phyloP scores from a whole-genome alignment of 768 basidiomycete species.

The Russula compacta region DNA sequence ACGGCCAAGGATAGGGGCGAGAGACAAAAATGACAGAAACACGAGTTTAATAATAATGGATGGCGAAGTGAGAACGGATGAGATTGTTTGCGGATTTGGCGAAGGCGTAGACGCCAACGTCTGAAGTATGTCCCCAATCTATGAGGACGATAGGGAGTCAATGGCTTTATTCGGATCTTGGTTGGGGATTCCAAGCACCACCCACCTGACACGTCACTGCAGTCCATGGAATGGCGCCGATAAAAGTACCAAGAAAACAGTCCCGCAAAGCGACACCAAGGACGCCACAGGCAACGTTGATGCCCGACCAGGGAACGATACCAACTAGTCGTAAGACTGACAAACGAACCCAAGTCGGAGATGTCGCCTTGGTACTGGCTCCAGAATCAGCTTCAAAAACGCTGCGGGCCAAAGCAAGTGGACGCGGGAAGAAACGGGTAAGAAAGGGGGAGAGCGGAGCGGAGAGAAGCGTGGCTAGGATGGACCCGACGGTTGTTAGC shows the following conservation, averaged over 20 bases:
- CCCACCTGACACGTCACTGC: conserved; percentile 83
- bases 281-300: conserved; percentile 94
- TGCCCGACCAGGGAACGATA: conserved; percentile 93
- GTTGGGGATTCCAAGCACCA: conserved; percentile 22
- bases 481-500: conserved; percentile 82
- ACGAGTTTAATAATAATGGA: conserved; percentile 77
- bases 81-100: conserved; percentile 67
- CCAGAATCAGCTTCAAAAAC: conserved; percentile 66
- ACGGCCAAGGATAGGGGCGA: conserved; percentile 78
- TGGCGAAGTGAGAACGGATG: conserved; percentile 76
- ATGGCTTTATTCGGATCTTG: not conserved
- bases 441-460: conserved; percentile 81
- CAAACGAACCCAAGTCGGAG: conserved; percentile 68
- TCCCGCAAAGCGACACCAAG: conserved; percentile 70
- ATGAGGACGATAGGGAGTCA: conserved; percentile 11
- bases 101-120: conserved; percentile 68
- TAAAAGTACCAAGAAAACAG: conserved; percentile 74
- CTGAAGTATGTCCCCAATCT: conserved; percentile 85
- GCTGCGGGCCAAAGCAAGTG: conserved; percentile 73
- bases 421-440: conserved; percentile 71
- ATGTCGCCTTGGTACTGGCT: conserved; percentile 29
- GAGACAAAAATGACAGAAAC: conserved; percentile 71
- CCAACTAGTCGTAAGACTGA: conserved; percentile 85
- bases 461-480: conserved; percentile 70
- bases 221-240: conserved; percentile 82